phyloP scores from a whole-genome alignment of 352 stramenopile genomes.

The Globisporangium carolinianum region DNA sequence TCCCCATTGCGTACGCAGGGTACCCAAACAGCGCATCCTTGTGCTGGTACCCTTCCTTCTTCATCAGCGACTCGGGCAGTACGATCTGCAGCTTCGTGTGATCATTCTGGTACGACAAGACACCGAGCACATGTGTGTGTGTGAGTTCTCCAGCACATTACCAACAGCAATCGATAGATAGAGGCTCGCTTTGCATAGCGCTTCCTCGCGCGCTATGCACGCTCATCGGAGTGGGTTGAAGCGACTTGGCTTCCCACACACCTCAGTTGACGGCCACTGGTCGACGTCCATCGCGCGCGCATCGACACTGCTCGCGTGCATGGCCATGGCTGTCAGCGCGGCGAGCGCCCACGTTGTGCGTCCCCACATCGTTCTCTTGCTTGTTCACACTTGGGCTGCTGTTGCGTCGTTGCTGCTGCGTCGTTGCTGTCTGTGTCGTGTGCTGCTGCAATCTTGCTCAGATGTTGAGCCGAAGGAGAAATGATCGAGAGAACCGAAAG shows the following conservation, averaged over 20 bases:
- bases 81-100: slow-evolving; percentile 88
- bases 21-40: slow-evolving; percentile 96
- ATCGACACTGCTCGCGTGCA: slow-evolving; percentile 14
- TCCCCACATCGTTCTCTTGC: slow-evolving; percentile 9
- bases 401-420: no score
- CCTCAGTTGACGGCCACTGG: slow-evolving; percentile 77
- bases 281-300: slow-evolving; percentile 70
- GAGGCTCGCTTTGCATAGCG: background rate
- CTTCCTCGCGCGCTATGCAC: background rate
- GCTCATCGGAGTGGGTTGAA: background rate
- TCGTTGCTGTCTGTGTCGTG: no score
- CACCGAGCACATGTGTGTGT: background rate
- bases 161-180: background rate
- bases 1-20: slow-evolving; percentile 88
- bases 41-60: slow-evolving; percentile 92
- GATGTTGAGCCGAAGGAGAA: background rate
- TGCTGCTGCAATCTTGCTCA: slow-evolving; percentile 9
- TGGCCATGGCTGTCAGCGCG: slow-evolving; percentile 17
- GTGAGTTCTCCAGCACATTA: slow-evolving; percentile 7
- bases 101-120: slow-evolving; percentile 41
- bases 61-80: slow-evolving; percentile 84
- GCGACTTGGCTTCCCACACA: slow-evolving; percentile 13
- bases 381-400: no score
- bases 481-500: background rate
- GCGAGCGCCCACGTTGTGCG: slow-evolving; percentile 4